Percentiles rank a stretch among this genome's conserved stretches.
phyloP scores from a whole-genome alignment of 495 filamentous ascomycete genomes.

The Xanthoparmelia taractica region DNA sequence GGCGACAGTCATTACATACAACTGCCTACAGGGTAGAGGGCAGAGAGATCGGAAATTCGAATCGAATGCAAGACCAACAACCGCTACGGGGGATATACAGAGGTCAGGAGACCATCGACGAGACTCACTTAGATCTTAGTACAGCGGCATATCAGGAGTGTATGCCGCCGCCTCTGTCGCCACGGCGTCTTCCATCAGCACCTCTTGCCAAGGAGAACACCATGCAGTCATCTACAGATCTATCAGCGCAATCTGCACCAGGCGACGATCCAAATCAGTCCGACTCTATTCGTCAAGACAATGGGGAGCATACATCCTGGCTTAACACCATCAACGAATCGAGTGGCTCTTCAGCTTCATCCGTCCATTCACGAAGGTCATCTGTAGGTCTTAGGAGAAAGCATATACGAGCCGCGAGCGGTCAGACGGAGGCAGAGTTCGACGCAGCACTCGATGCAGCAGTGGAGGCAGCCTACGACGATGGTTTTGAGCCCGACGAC shows the following conservation, averaged over 20 bases:
- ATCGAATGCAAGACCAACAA: conserved; percentile 36
- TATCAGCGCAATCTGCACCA: conserved; percentile 4
- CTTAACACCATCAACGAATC: conserved; percentile 96
- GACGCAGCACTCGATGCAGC: conserved; percentile 93
- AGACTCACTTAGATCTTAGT: conserved; percentile 31
- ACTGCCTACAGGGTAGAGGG: conserved; percentile 23
- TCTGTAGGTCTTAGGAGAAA: conserved; percentile 60
- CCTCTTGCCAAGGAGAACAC: conserved; percentile 20
- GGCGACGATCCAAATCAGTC: conserved; percentile 20
- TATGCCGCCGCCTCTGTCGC: conserved; percentile 62
- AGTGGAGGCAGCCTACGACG: conserved; percentile 92
- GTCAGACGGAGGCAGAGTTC: conserved; percentile 83
- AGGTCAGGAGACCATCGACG: conserved; percentile 4
- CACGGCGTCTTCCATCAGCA: conserved; percentile 35
- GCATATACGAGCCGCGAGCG: conserved; percentile 57
- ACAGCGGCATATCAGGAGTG: conserved; percentile 41
- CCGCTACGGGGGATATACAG: conserved; percentile 6
- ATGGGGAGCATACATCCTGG: conserved; percentile 82
- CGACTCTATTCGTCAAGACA: conserved; percentile 48
- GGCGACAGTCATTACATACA: conserved; percentile 34
- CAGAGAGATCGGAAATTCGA: conserved; percentile 35
- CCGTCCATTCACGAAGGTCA: conserved; percentile 72
- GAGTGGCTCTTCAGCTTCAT: conserved; percentile 69
- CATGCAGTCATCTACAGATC: conserved; percentile 28
- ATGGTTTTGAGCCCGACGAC: conserved; percentile 74